A percentile compares a stretch with the other conserved stretches of the same genome.
Evolutionary conservation across 2,329 filamentous ascomycete species (phyloP).

Genomic region (Verticillium nubilum): DNA sequence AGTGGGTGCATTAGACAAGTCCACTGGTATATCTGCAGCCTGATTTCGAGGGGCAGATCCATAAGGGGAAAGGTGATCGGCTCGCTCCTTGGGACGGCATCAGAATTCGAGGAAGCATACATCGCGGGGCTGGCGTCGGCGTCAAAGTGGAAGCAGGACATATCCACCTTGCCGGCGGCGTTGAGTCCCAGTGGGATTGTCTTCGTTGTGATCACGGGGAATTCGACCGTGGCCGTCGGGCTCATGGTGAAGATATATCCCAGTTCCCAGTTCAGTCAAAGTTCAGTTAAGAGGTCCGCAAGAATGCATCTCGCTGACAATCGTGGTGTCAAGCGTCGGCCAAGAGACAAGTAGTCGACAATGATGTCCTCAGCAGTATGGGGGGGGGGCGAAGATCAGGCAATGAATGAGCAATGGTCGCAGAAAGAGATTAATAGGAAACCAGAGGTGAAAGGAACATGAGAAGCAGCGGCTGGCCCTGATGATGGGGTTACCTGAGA

Average conservation of each 20-base stretch:
- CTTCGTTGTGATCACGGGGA: neutral
- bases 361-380: neutral
- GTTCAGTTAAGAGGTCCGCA: too few relatives aligned
- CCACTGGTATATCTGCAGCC: slow-evolving; percentile 40
- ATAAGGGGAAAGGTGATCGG: slow-evolving; percentile 19
- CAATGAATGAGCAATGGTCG: neutral
- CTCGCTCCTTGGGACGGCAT: neutral
- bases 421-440: neutral
- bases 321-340: too few relatives aligned
- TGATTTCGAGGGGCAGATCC: slow-evolving; percentile 36
- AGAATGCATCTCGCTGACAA: too few relatives aligned
- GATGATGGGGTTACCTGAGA: neutral
- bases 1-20: slow-evolving; percentile 31
- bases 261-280: too few relatives aligned
- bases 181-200: neutral
- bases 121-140: neutral
- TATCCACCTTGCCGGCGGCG: neutral
- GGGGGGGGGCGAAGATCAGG: neutral
- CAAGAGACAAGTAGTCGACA: too few relatives aligned
- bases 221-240: neutral
- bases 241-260: neutral
- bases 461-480: neutral
- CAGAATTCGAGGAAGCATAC: neutral
- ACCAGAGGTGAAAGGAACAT: neutral
- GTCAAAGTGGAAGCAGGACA: neutral